Evolutionary conservation across 2,329 filamentous ascomycete genomes (phyloP).

Genomic region (Neofusicoccum laricinum): DNA sequence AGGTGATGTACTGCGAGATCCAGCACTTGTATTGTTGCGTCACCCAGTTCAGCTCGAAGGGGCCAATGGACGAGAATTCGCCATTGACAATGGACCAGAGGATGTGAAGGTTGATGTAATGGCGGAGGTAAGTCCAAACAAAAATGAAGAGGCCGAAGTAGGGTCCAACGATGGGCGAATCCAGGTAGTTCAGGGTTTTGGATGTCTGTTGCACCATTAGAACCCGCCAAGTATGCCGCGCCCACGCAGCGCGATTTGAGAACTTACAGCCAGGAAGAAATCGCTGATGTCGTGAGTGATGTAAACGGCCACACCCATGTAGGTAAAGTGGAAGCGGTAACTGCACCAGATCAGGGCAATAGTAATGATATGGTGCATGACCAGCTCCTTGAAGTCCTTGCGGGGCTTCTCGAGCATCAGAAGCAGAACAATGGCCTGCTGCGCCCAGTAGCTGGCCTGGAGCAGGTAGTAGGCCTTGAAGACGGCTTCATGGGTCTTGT

Average conservation of each 20-base stretch:
- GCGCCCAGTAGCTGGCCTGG: constrained; percentile 91
- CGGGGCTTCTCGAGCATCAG: constrained; percentile 87
- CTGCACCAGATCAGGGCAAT: constrained; percentile 78
- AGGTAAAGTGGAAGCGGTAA: constrained; percentile 96
- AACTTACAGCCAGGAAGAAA: constrained; percentile 87
- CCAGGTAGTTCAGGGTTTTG: constrained; percentile 88
- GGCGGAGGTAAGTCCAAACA: constrained; percentile 86
- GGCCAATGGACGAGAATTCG: constrained; percentile 70
- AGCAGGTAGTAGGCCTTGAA: constrained; percentile 98
- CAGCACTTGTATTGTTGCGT: constrained; percentile 74
- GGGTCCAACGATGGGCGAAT: constrained; percentile 71
- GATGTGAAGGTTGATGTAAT: constrained; percentile 78
- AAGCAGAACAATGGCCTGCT: constrained; percentile 85
- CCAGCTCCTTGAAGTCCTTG: constrained; percentile 93
- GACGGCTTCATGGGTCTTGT: constrained; percentile 70
- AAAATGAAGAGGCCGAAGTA: constrained; percentile 82
- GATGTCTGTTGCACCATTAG: constrained; percentile 62
- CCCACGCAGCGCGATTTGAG: not conserved
- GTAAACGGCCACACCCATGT: constrained; percentile 90
- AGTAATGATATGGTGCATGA: constrained; percentile 88
- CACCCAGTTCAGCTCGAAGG: constrained; percentile 74
- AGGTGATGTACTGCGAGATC: constrained; percentile 66
- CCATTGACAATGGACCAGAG: constrained; percentile 68
- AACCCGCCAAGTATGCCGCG: not conserved
- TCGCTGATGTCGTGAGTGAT: constrained; percentile 93